phyloP scores from a whole-genome alignment of 2,329 filamentous ascomycete species.

The Fusarium xyrophilum region DNA sequence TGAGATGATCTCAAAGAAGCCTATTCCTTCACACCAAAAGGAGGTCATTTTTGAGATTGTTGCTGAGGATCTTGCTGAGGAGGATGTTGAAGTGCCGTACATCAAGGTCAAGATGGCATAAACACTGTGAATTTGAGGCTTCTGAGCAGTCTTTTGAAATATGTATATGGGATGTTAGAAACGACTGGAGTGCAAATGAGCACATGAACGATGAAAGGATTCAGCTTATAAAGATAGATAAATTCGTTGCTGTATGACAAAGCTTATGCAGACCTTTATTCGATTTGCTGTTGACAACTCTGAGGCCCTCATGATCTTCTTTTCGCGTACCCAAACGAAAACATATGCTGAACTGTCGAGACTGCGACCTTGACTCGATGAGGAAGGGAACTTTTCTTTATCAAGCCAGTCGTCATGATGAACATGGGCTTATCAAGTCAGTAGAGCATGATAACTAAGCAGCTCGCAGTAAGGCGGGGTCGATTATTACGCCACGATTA shows the following conservation, averaged over 20 bases:
- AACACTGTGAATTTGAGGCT: background rate
- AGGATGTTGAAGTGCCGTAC: slow-evolving; percentile 97
- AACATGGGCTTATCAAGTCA: slow-evolving; percentile 34
- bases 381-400: background rate
- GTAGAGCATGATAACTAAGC: slow-evolving; percentile 27
- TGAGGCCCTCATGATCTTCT: background rate
- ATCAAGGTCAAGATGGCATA: slow-evolving; percentile 80
- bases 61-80: slow-evolving; percentile 83
- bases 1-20: slow-evolving; percentile 89
- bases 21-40: slow-evolving; percentile 88
- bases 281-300: too few relatives aligned
- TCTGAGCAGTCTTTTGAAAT: slow-evolving; percentile 4
- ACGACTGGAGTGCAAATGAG: slow-evolving; percentile 20
- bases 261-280: background rate
- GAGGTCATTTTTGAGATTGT: slow-evolving; percentile 97
- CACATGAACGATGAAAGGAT: slow-evolving; percentile 23
- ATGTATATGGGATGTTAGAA: slow-evolving; percentile 23
- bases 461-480: slow-evolving; percentile 35
- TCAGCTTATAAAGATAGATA: slow-evolving; percentile 34
- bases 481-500: slow-evolving; percentile 40
- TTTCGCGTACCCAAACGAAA: background rate
- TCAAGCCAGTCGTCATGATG: slow-evolving; percentile 27
- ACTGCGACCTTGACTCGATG: background rate
- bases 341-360: background rate
- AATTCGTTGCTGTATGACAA: slow-evolving; percentile 13